phyloP scores from a whole-genome alignment of 352 stramenopile genomes.

The Blastocystis sp. region DNA sequence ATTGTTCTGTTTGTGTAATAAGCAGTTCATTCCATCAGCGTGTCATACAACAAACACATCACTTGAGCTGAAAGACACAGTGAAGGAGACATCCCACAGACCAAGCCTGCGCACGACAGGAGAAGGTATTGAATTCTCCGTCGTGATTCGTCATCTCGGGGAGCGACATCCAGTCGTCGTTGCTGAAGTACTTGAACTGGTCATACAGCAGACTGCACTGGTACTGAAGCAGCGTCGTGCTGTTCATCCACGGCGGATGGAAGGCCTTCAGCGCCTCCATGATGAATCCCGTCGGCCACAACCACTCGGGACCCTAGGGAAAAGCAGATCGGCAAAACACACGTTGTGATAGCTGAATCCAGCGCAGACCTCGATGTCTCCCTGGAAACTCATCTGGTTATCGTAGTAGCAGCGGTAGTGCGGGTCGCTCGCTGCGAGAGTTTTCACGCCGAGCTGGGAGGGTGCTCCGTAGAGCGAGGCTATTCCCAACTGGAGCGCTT shows the following conservation, averaged over 20 bases:
- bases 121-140: slow-evolving; percentile 40
- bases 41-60: neutral
- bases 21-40: neutral
- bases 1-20: slow-evolving; percentile 13
- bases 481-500: slow-evolving; percentile 8
- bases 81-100: neutral
- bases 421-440: slow-evolving; percentile 22
- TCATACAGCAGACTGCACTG: slow-evolving; percentile 21
- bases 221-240: slow-evolving; percentile 15
- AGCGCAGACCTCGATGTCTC: slow-evolving; percentile 27
- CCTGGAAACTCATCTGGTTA: slow-evolving; percentile 48
- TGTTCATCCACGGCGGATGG: neutral
- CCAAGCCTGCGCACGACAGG: slow-evolving; percentile 42
- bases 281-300: slow-evolving; percentile 59
- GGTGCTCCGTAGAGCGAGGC: slow-evolving; percentile 31
- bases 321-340: neutral
- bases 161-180: slow-evolving; percentile 49
- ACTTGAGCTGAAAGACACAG: neutral
- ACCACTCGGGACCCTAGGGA: slow-evolving; percentile 59
- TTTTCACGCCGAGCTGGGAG: slow-evolving; percentile 55
- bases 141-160: slow-evolving; percentile 47
- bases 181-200: slow-evolving; percentile 11
- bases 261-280: slow-evolving; percentile 54
- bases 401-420: slow-evolving; percentile 58
- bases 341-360: slow-evolving; percentile 59